A percentile compares a stretch with the other conserved stretches of the same genome.
These are phyloP conservation scores for Tuctoria greenei DNA, from an alignment of 176 grass and related monocot genomes.

Conservation along the genomic window DNA sequence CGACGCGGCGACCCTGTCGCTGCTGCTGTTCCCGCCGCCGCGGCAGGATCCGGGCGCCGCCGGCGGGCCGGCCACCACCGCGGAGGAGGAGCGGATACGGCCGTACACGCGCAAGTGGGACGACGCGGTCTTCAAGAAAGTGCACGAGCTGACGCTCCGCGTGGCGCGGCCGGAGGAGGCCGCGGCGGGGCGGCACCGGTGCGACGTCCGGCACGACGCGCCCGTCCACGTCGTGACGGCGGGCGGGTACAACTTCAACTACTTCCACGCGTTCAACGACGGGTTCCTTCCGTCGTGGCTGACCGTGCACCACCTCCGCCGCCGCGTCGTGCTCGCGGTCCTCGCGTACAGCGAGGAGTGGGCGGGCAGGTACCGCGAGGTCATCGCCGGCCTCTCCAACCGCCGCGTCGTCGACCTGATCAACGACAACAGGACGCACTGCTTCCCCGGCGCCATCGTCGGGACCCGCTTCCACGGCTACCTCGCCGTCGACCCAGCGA, in stretches of 20 bases:
- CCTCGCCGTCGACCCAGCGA: constrained; percentile 36
- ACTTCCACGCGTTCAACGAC: constrained; percentile 77
- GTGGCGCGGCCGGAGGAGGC: background rate
- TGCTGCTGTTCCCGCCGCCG: constrained; percentile 37
- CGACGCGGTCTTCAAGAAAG: constrained; percentile 27
- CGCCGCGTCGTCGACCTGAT: constrained; percentile 49
- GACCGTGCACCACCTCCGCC: constrained; percentile 61
- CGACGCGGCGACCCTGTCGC: constrained; percentile 48
- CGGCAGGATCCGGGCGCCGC: too few relatives aligned
- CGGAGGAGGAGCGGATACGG: constrained; percentile 50
- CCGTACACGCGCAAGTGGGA: constrained; percentile 90
- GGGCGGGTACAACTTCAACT: constrained; percentile 59
- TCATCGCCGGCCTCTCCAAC: constrained; percentile 46
- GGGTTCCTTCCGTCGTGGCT: constrained; percentile 61
- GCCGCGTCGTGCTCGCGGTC: constrained; percentile 51
- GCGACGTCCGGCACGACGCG: constrained; percentile 64
- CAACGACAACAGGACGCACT: constrained; percentile 59
- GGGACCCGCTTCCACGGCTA: constrained; percentile 60
- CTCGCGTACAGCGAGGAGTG: constrained; percentile 53
- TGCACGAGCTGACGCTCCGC: constrained; percentile 56
- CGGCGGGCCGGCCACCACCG: too few relatives aligned
- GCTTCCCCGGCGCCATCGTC: constrained; percentile 61
- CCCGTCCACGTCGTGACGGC: constrained; percentile 57
- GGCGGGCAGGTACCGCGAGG: constrained; percentile 48
- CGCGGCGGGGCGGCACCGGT: background rate